These are phyloP conservation scores for Poa pratensis DNA, from an alignment of 176 grass and related monocot genomes.

Conservation along the genomic window DNA sequence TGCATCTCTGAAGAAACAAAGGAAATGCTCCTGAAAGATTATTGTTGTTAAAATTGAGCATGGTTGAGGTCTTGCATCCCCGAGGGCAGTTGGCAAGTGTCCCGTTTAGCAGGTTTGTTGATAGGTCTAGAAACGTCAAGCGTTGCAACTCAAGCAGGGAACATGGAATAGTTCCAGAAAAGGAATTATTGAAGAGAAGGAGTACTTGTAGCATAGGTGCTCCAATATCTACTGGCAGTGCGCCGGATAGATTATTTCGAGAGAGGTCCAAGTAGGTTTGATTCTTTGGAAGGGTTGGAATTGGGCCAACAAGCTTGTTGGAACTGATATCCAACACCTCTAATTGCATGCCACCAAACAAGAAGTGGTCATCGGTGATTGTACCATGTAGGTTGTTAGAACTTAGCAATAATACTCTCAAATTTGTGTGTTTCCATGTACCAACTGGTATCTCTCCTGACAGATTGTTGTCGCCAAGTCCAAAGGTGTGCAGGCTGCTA, in stretches of 20 bases:
- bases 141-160: not conserved
- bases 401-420: not conserved
- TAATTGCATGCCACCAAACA: not conserved
- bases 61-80: no score
- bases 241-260: conserved; percentile 18
- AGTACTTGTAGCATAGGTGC: not conserved
- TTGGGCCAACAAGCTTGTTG: not conserved
- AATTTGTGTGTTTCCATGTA: conserved; percentile 17
- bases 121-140: not conserved
- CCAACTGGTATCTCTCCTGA: conserved; percentile 32
- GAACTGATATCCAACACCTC: not conserved
- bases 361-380: conserved; percentile 36
- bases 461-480: not conserved
- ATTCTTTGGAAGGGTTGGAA: not conserved
- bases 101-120: not conserved
- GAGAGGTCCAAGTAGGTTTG: not conserved
- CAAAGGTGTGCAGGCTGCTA: not conserved
- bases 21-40: not conserved
- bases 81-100: not conserved
- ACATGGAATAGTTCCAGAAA: conserved; percentile 10
- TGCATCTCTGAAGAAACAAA: not conserved
- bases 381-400: conserved; percentile 39
- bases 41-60: not conserved
- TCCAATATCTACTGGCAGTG: not conserved
- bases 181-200: conserved; percentile 10